A percentile compares a stretch with the other conserved stretches of the same genome.
phyloP scores from a whole-genome alignment of 192 early-diverging fungal genomes.

The Coemansia reversa region DNA sequence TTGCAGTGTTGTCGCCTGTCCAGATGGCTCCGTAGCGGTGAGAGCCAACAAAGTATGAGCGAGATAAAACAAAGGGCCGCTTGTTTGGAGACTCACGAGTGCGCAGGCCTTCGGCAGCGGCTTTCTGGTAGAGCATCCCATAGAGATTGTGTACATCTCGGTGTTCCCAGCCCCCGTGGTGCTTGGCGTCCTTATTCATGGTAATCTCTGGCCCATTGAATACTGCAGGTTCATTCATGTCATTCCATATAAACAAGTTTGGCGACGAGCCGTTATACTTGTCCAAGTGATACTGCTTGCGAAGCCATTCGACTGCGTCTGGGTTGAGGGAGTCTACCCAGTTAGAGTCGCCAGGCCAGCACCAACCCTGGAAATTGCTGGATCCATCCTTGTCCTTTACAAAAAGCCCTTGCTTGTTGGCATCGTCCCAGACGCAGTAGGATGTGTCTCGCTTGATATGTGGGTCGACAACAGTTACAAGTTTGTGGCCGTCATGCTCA shows the following conservation, averaged over 20 bases:
- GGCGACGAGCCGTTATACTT: constrained; percentile 82
- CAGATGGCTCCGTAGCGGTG: constrained; percentile 96
- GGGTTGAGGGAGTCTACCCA: constrained; percentile 93
- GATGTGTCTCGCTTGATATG: constrained; percentile 86
- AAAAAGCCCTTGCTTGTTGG: constrained; percentile 68
- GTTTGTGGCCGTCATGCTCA: constrained; percentile 65
- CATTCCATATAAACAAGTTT: constrained; percentile 92
- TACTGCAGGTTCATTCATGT: constrained; percentile 99
- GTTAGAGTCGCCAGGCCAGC: constrained; percentile 93
- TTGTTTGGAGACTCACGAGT: constrained; percentile 57
- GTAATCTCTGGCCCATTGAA: constrained; percentile 98
- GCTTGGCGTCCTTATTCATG: constrained; percentile 90
- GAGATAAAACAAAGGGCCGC: constrained; percentile 92
- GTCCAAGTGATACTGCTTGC: constrained; percentile 70
- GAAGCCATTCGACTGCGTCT: constrained; percentile 76
- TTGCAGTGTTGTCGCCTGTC: constrained; percentile 96
- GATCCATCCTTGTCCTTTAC: constrained; percentile 71
- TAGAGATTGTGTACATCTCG: constrained; percentile 95
- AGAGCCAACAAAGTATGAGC: constrained; percentile 95
- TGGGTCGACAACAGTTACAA: constrained; percentile 96
- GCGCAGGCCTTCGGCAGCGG: constrained; percentile 79
- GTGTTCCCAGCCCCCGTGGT: constrained; percentile 86
- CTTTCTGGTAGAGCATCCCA: constrained; percentile 82
- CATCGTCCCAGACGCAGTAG: constrained; percentile 80
- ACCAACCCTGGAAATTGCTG: constrained; percentile 90